Percentiles rank a stretch among this genome's conserved stretches.
phyloP scores from a whole-genome alignment of 129 eudicot species.

The Artemisia argyi region DNA sequence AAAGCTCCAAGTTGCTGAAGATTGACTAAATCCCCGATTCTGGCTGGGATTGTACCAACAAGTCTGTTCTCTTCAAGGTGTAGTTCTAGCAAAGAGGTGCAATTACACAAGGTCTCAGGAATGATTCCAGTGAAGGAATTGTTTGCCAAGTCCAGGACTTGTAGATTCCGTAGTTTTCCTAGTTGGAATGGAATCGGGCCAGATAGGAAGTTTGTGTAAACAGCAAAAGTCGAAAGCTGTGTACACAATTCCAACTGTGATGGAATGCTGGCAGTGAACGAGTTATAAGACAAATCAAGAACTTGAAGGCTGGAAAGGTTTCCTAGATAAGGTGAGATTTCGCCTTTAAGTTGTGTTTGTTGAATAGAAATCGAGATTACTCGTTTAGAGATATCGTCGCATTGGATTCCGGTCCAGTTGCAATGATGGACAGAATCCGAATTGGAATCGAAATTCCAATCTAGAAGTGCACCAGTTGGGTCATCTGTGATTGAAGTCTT shows the following conservation, averaged over 20 bases:
- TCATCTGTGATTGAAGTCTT: slow-evolving; percentile 52
- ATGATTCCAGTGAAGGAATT: slow-evolving; percentile 63
- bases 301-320: slow-evolving; percentile 75
- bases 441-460: slow-evolving; percentile 49
- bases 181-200: slow-evolving; percentile 65
- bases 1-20: slow-evolving; percentile 54
- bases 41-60: slow-evolving; percentile 61
- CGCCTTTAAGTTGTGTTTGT: slow-evolving; percentile 52
- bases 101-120: slow-evolving; percentile 58
- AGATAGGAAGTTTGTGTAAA: slow-evolving; percentile 57
- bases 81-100: slow-evolving; percentile 47
- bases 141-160: slow-evolving; percentile 47
- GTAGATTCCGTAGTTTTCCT: slow-evolving; percentile 55
- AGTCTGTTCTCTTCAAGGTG: slow-evolving; percentile 50
- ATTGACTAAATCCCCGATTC: slow-evolving; percentile 52
- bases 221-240: slow-evolving; percentile 39
- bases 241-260: slow-evolving; percentile 57
- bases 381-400: slow-evolving; percentile 37
- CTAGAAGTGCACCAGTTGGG: slow-evolving; percentile 57
- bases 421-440: slow-evolving; percentile 51
- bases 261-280: slow-evolving; percentile 66
- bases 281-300: slow-evolving; percentile 72
- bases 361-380: slow-evolving; percentile 55
- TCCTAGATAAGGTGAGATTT: slow-evolving; percentile 66
- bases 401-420: slow-evolving; percentile 85